phyloP scores from a whole-genome alignment of 169 alveolate species.

The Eimeria necatrix region DNA sequence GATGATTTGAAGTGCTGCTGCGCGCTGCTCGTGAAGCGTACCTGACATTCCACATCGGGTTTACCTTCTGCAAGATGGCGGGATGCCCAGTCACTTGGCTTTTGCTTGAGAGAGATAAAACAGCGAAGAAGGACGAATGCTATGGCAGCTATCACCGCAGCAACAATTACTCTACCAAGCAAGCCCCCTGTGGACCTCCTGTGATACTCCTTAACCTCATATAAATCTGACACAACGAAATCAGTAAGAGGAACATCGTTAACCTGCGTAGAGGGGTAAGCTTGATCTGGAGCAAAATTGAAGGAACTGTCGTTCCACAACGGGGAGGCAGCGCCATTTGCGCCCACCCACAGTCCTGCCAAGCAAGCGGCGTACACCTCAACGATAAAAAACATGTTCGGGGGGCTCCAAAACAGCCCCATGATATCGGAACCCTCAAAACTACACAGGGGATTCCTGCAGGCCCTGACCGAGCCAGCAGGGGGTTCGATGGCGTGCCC shows the following conservation, averaged over 20 bases:
- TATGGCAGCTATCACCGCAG: background rate
- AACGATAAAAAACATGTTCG: background rate
- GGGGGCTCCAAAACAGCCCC: slow-evolving; percentile 4
- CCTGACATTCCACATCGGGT: background rate
- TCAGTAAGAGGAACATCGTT: background rate
- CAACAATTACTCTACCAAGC: background rate
- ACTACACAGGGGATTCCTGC: background rate
- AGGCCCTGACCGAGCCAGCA: slow-evolving; percentile 27
- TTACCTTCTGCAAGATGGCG: background rate
- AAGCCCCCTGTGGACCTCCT: background rate
- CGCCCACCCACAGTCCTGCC: background rate
- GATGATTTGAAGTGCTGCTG: background rate
- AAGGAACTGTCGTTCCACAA: background rate
- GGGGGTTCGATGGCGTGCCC: background rate
- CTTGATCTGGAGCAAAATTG: background rate
- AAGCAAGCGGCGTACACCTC: background rate
- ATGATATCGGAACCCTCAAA: background rate
- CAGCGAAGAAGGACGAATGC: slow-evolving; percentile 16
- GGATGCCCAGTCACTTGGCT: background rate
- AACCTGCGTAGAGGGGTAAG: background rate
- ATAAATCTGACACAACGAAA: background rate
- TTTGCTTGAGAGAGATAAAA: background rate
- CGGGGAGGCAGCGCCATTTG: slow-evolving; percentile 12
- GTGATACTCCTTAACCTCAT: background rate
- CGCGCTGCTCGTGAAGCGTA: background rate